phyloP scores from a whole-genome alignment of 2,329 filamentous ascomycete genomes.

The Exophiala sp. region DNA sequence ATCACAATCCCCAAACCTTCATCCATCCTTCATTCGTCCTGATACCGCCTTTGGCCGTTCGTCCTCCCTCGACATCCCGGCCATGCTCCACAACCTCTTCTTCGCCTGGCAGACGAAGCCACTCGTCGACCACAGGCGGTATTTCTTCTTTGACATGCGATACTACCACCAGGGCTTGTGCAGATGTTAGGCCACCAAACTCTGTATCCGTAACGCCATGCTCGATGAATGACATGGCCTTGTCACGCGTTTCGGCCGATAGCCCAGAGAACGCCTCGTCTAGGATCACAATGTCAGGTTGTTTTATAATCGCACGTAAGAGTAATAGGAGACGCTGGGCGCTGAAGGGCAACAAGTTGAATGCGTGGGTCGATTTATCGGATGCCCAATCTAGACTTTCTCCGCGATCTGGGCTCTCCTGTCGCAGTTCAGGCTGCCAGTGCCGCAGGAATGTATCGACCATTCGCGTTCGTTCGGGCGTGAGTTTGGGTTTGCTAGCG shows the following conservation, averaged over 20 bases:
- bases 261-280: conserved; percentile 89
- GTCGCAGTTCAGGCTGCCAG: conserved; percentile 77
- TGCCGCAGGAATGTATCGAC: conserved; percentile 69
- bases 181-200: conserved; percentile 61
- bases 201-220: conserved; percentile 44
- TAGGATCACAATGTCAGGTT: conserved; percentile 75
- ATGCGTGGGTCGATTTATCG: conserved; percentile 41
- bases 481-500: conserved; percentile 64
- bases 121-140: conserved; percentile 76
- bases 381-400: conserved; percentile 24
- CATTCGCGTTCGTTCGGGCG: conserved; percentile 52
- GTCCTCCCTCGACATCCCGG: conserved; percentile 21
- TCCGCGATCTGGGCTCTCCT: conserved; percentile 35
- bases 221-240: conserved; percentile 77
- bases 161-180: conserved; percentile 86
- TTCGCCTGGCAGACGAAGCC: conserved; percentile 69
- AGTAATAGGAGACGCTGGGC: conserved; percentile 83
- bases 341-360: conserved; percentile 73
- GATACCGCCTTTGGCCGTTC: conserved; percentile 12
- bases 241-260: conserved; percentile 76
- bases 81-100: conserved; percentile 26
- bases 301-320: conserved; percentile 74
- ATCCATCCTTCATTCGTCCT: conserved; percentile 26
- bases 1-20: conserved; percentile 25
- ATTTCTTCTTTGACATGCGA: conserved; percentile 90